These are phyloP conservation scores for Emergomyces pasteurianus DNA, from an alignment of 2,329 filamentous ascomycete species.

Conservation along the genomic window DNA sequence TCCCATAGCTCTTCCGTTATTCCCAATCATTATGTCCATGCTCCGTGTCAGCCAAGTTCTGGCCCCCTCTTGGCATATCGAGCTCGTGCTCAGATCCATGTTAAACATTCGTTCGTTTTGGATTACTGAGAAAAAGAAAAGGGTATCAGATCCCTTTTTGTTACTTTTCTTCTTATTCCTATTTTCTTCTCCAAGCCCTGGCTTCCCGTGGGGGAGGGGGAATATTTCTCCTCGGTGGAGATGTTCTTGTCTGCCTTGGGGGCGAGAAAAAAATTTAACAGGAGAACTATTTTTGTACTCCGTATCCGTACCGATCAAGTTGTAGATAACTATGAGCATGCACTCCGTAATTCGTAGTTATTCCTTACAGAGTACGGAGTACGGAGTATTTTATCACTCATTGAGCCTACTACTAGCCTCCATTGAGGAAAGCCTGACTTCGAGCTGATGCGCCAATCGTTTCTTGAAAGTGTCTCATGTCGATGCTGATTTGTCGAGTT, in stretches of 20 bases:
- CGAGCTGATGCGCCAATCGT: too few relatives aligned
- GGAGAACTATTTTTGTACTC: too few relatives aligned
- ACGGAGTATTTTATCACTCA: too few relatives aligned
- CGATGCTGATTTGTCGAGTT: background rate
- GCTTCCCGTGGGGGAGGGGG: background rate
- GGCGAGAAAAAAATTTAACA: background rate
- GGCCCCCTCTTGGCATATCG: background rate
- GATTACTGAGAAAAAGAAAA: background rate
- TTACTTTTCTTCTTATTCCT: background rate
- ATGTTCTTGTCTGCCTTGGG: background rate
- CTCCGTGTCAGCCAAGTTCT: background rate
- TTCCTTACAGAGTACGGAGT: too few relatives aligned
- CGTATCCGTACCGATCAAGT: too few relatives aligned
- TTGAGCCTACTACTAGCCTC: too few relatives aligned
- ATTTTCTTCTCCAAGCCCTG: background rate
- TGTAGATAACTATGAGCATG: too few relatives aligned
- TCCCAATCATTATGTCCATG: background rate
- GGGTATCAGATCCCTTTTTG: background rate
- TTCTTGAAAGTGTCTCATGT: too few relatives aligned
- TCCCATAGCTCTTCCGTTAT: background rate
- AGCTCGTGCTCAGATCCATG: background rate
- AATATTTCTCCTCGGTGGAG: background rate
- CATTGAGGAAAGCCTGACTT: too few relatives aligned
- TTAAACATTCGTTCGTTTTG: background rate
- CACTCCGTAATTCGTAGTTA: too few relatives aligned